These are phyloP conservation scores for Brassica rapa DNA, from an alignment of 345 rosid genomes.

Conservation along the genomic window DNA sequence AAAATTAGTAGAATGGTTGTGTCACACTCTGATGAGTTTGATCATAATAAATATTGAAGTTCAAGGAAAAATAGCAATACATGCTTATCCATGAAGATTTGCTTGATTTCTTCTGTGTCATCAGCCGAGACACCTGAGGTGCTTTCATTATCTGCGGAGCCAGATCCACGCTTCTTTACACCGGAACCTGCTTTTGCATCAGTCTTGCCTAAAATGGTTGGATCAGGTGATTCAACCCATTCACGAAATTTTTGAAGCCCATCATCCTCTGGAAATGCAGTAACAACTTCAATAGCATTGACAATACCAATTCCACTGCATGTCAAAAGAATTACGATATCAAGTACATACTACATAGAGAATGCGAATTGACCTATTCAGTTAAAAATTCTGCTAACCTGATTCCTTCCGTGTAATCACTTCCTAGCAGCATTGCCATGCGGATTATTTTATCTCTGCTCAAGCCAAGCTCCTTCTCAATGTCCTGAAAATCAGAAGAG, in stretches of 20 bases:
- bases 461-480: slow-evolving; percentile 89
- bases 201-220: slow-evolving; percentile 71
- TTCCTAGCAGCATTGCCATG: slow-evolving; percentile 96
- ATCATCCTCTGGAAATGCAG: slow-evolving; percentile 91
- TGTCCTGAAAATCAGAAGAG: slow-evolving; percentile 54
- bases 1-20: slow-evolving; percentile 1
- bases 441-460: slow-evolving; percentile 76
- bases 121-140: slow-evolving; percentile 34
- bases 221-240: slow-evolving; percentile 99
- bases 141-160: slow-evolving; percentile 34
- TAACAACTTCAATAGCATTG: slow-evolving; percentile 92
- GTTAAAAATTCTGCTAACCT: slow-evolving; percentile 49
- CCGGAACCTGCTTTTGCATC: slow-evolving; percentile 43
- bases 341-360: not conserved
- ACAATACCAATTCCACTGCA: slow-evolving; percentile 98
- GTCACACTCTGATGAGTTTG: not conserved
- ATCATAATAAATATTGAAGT: not conserved
- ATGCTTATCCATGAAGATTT: slow-evolving; percentile 86
- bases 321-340: slow-evolving; percentile 3
- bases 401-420: slow-evolving; percentile 98
- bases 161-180: slow-evolving; percentile 50
- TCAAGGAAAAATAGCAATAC: slow-evolving; percentile 42
- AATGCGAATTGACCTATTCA: not conserved
- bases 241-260: slow-evolving; percentile 86
- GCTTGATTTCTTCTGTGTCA: slow-evolving; percentile 51